These are phyloP conservation scores for Diaporthe ilicicola DNA, from an alignment of 2,329 filamentous ascomycete species.

Conservation along the genomic window DNA sequence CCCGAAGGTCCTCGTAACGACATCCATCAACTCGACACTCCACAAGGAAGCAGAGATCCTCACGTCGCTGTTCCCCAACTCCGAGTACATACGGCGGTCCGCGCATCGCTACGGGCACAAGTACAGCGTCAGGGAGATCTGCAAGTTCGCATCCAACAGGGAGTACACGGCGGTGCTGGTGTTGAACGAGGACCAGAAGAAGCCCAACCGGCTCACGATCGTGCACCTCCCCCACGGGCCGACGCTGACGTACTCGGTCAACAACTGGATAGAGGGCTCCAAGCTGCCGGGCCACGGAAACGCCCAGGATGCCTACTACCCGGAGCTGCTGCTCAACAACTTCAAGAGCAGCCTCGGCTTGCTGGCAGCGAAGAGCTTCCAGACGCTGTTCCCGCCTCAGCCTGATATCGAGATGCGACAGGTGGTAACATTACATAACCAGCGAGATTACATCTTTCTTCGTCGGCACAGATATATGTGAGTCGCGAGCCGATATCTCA, in stretches of 20 bases:
- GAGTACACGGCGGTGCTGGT: slow-evolving; percentile 87
- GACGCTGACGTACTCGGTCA: slow-evolving; percentile 91
- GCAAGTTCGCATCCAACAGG: slow-evolving; percentile 81
- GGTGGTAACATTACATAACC: slow-evolving; percentile 92
- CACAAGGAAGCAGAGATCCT: slow-evolving; percentile 84
- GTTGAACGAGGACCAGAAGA: slow-evolving; percentile 89
- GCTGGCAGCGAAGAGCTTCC: slow-evolving; percentile 85
- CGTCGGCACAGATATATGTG: slow-evolving; percentile 57
- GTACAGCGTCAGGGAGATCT: slow-evolving; percentile 91
- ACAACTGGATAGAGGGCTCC: slow-evolving; percentile 89
- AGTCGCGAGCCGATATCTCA: not conserved
- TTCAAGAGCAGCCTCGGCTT: slow-evolving; percentile 94
- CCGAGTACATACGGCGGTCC: slow-evolving; percentile 85
- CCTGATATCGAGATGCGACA: slow-evolving; percentile 88
- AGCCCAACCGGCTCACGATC: slow-evolving; percentile 67
- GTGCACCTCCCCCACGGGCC: slow-evolving; percentile 72
- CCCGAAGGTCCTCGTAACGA: slow-evolving; percentile 93
- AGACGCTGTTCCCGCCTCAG: slow-evolving; percentile 78
- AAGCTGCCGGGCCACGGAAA: slow-evolving; percentile 89
- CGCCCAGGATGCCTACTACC: slow-evolving; percentile 82
- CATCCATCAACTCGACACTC: slow-evolving; percentile 85
- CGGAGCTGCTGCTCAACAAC: slow-evolving; percentile 90
- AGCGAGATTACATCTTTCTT: slow-evolving; percentile 96
- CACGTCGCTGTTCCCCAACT: slow-evolving; percentile 84
- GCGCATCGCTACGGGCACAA: slow-evolving; percentile 87